These are phyloP conservation scores for Paxillus rubicundulus DNA, from an alignment of 768 basidiomycete genomes.

Conservation along the genomic window DNA sequence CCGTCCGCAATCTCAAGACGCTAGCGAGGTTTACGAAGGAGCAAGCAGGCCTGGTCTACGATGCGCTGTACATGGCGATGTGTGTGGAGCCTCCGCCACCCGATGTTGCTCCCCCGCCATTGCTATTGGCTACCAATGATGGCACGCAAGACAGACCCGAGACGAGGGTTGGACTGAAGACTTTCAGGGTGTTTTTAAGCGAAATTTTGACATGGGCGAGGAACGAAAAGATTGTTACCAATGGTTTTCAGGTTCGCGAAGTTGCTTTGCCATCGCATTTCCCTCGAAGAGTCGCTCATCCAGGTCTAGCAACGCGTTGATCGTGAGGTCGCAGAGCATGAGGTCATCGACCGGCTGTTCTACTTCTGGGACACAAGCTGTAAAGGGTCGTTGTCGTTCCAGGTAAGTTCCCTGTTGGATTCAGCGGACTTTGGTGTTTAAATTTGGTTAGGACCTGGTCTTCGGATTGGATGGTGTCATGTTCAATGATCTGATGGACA, in stretches of 20 bases:
- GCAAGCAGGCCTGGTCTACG: conserved; percentile 86
- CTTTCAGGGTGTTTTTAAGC: conserved; percentile 87
- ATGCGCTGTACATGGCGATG: conserved; percentile 84
- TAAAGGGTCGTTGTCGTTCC: conserved; percentile 84
- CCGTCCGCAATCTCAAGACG: conserved; percentile 80
- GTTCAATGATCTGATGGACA: conserved; percentile 97
- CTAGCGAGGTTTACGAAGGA: conserved; percentile 84
- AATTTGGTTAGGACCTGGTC: conserved; percentile 69
- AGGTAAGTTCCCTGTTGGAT: conserved; percentile 45
- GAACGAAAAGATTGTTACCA: conserved; percentile 87
- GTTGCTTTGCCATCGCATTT: conserved; percentile 1
- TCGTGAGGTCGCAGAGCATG: conserved; percentile 90
- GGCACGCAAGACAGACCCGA: conserved; percentile 75
- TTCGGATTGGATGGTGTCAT: conserved; percentile 87
- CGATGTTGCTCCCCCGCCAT: conserved; percentile 43
- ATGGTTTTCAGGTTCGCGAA: conserved; percentile 76
- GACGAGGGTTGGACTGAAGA: conserved; percentile 80
- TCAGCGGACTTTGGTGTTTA: conserved; percentile 3
- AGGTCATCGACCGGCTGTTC: conserved; percentile 90
- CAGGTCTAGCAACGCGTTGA: conserved; percentile 74
- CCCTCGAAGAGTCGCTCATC: conserved; percentile 3
- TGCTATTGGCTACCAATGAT: conserved; percentile 56
- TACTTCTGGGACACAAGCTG: conserved; percentile 89
- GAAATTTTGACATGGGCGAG: conserved; percentile 96
- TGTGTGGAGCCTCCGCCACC: conserved; percentile 72